These are phyloP conservation scores for Boletus fagicola DNA, from an alignment of 768 basidiomycete species.

Conservation along the genomic window DNA sequence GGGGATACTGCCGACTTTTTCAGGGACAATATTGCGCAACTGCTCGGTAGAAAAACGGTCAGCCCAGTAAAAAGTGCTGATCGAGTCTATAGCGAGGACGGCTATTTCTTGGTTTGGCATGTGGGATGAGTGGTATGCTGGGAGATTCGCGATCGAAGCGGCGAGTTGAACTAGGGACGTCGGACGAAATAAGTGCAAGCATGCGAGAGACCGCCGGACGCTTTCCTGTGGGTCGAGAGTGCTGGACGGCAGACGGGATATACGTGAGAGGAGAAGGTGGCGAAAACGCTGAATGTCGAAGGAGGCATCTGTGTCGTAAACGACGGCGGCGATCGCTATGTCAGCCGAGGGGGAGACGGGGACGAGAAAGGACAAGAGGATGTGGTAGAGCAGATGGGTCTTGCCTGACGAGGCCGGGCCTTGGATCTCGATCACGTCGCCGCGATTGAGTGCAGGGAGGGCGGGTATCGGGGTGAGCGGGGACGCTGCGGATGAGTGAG, in stretches of 20 bases:
- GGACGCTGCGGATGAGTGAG: slow-evolving; percentile 35
- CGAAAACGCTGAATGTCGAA: slow-evolving; percentile 60
- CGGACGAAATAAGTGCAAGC: slow-evolving; percentile 69
- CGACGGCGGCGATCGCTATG: slow-evolving; percentile 57
- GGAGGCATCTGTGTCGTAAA: slow-evolving; percentile 68
- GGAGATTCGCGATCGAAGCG: slow-evolving; percentile 57
- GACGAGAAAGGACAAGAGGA: slow-evolving; percentile 58
- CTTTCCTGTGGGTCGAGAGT: slow-evolving; percentile 26
- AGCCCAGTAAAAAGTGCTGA: slow-evolving; percentile 75
- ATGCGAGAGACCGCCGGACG: slow-evolving; percentile 43
- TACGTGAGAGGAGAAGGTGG: slow-evolving; percentile 48
- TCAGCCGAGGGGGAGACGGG: slow-evolving; percentile 38
- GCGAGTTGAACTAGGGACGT: slow-evolving; percentile 68
- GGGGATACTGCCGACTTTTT: slow-evolving; percentile 9
- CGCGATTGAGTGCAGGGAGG: slow-evolving; percentile 39
- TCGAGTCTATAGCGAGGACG: slow-evolving; percentile 70
- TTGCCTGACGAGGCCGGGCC: slow-evolving; percentile 76
- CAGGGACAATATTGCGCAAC: slow-evolving; percentile 28
- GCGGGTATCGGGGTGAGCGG: slow-evolving; percentile 15
- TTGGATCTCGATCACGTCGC: slow-evolving; percentile 75
- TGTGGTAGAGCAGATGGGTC: slow-evolving; percentile 69
- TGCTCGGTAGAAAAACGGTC: slow-evolving; percentile 69
- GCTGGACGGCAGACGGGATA: slow-evolving; percentile 32
- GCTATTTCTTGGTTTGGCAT: slow-evolving; percentile 58
- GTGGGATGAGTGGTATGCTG: slow-evolving; percentile 47